Evolutionary conservation across 2,329 filamentous ascomycete genomes (phyloP), one percentile per base, ranked within the genome.

Genomic region (Exophiala oligosperma): DNA sequence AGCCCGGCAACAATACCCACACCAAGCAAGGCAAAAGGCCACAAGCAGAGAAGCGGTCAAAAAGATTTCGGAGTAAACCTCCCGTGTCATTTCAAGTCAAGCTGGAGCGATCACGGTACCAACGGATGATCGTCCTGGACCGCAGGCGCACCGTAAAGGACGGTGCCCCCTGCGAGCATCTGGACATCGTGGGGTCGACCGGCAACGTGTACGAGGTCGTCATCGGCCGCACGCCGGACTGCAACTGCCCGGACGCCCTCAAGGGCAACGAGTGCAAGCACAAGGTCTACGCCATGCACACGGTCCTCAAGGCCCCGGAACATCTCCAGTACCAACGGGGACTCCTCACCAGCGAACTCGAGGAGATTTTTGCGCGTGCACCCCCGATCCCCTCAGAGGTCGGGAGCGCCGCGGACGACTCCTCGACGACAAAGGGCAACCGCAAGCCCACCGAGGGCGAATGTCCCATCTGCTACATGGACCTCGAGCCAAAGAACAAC

Each of bases 391-490:
- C 77, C 2, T 71, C 76, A 21, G 73, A 76, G 23, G 67, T 71
- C 8, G 65, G 66, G 40, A 63, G 70, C 29, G 71, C 75, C 8
- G 47, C 49, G 9, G 48, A 62, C 5, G 53, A 59, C 14, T 71
- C 76, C 5, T 77, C 79, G 17, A 17, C 17, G 17, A 17, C 17
- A 17, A 81, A 81, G 17, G 55, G 57, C 26, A 64, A 57, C 7
- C 80, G 83, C 57, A 87, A 85, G 65, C 74, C 81, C 1, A 70
- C 86, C 35, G 81, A 85, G 52, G 84, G 83, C 23, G 83, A 86
- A 60, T 88, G 85, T 65, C 82, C 84, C 0, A 83, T 87, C 61
- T 87, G 85, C 70, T 84, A 82, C 67, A 81, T 79, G 72, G 79
- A 83, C 51, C 78, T 84, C 52, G 74, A 79, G 26, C 68, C 76